Percentiles rank a stretch among this genome's conserved stretches.
These are phyloP conservation scores for Saccharomycopsis schoenii DNA, from an alignment of 805 yeast genomes.

Conservation along the genomic window DNA sequence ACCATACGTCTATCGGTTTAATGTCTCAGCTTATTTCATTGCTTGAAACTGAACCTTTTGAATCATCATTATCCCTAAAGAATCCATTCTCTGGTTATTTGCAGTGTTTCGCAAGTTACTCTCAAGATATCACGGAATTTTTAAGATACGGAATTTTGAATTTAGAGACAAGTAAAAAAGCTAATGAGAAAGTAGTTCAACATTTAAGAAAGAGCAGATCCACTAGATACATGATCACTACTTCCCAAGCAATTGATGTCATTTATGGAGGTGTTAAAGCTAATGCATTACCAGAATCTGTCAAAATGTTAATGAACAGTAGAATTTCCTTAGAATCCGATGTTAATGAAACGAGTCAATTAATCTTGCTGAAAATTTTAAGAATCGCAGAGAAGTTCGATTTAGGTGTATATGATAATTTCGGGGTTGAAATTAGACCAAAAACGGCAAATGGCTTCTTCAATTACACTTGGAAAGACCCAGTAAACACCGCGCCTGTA, in stretches of 20 bases:
- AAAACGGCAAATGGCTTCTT: slow-evolving; percentile 23
- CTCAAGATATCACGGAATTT: slow-evolving; percentile 23
- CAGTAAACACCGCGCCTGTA: slow-evolving; percentile 43
- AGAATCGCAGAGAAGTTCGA: slow-evolving; percentile 37
- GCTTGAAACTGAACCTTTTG: slow-evolving; percentile 50
- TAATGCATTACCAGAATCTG: slow-evolving; percentile 67
- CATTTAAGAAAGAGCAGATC: not conserved
- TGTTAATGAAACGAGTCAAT: slow-evolving; percentile 32
- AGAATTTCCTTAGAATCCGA: slow-evolving; percentile 52
- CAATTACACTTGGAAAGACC: slow-evolving; percentile 24
- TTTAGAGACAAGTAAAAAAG: slow-evolving; percentile 28
- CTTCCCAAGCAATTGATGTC: slow-evolving; percentile 61
- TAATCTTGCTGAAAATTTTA: slow-evolving; percentile 29
- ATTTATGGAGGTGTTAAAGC: slow-evolving; percentile 65
- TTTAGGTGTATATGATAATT: slow-evolving; percentile 36
- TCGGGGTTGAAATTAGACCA: not conserved
- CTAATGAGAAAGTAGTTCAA: slow-evolving; percentile 29
- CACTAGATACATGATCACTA: slow-evolving; percentile 34
- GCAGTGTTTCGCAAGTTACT: slow-evolving; percentile 56
- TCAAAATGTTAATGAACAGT: slow-evolving; percentile 47
- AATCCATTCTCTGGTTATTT: slow-evolving; percentile 53
- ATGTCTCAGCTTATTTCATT: slow-evolving; percentile 45
- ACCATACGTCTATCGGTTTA: slow-evolving; percentile 72
- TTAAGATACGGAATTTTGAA: slow-evolving; percentile 26
- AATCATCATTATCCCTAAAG: slow-evolving; percentile 34